phyloP scores from a whole-genome alignment of 169 alveolate species.

The Sarcocystis neurona region DNA sequence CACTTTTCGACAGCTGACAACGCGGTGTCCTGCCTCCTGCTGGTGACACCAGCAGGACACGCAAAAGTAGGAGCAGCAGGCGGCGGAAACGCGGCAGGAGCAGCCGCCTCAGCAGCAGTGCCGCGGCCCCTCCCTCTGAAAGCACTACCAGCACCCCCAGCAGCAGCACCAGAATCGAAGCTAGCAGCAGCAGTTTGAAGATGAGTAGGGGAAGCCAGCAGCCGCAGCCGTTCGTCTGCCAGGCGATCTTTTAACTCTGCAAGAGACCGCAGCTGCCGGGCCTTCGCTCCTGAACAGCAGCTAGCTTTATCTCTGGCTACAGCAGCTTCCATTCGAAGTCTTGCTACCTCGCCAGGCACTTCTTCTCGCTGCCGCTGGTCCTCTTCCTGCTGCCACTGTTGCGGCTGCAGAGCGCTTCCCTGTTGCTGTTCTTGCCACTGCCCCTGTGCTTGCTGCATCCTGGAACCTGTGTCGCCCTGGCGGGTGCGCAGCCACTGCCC shows the following conservation, averaged over 20 bases:
- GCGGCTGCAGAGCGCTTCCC: no score
- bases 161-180: no score
- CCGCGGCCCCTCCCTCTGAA: no score
- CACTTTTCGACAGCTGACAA: no score
- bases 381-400: not conserved
- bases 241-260: conserved; percentile 46
- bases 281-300: conserved; percentile 58
- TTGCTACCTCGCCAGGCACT: conserved; percentile 22
- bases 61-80: no score
- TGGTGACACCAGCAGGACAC: no score
- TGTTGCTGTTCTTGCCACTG: no score
- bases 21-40: no score
- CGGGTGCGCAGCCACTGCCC: not conserved
- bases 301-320: conserved; percentile 45
- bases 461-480: not conserved
- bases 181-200: no score
- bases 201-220: not conserved
- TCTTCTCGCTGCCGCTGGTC: not conserved
- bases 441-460: not conserved
- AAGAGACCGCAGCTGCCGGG: conserved; percentile 36
- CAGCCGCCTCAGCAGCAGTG: no score
- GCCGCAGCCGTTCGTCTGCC: conserved; percentile 28
- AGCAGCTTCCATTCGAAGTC: conserved; percentile 29
- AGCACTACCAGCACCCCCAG: no score
- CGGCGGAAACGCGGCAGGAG: no score